Base-by-base conservation (phyloP, 129 eudicot species). In the Flaveria linearis region DNA sequence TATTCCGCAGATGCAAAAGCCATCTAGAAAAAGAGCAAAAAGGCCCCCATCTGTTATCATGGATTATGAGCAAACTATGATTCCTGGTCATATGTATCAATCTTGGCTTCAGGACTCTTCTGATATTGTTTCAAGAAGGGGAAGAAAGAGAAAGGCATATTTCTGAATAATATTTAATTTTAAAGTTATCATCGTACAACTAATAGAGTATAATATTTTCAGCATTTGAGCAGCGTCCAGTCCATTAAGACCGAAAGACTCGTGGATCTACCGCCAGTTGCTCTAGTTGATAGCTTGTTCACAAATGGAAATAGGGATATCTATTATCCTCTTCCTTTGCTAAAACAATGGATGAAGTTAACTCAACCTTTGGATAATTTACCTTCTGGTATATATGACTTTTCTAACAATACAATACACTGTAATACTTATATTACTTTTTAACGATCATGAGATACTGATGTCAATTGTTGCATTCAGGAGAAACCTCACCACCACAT, bases 201-300 rank as follows among this genome's bases (percentile, higher is more conserved):
- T 23, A 47, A 61, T 18, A 49, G 28, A 22, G 2, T 42, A n/a
- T 42, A 36, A 0, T 9, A 12, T 51, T 30, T 78, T 69, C 90
- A 83, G 91, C 68, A 68, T 56, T n/a, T 52, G 69, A 77, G 73
- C 78, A 55, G 78, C 76, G 69, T 74, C 76, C 73, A 82, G 46
- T 76, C 78, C 13, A 75, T 86, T 82, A 91, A 91, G 84, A 86
- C 80, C 9, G 80, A 83, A 57, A 75, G 80, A 52, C 90, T 87
- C 70, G 81, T 87, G 89, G 97, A 89, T 25, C 76, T 95, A 77
- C 99, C 96, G 28, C 91, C 97, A 76, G 80, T 86, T 62, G 88
- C 88, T 55, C 78, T 91, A 69, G 66, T 73, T 75, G 86, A 85
- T 73, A 84, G 85, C 53, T 81, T 95, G 67, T 41, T 87, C 43